These are phyloP conservation scores for Penicillium nordicum DNA, from an alignment of 2,329 filamentous ascomycete species.

Conservation along the genomic window DNA sequence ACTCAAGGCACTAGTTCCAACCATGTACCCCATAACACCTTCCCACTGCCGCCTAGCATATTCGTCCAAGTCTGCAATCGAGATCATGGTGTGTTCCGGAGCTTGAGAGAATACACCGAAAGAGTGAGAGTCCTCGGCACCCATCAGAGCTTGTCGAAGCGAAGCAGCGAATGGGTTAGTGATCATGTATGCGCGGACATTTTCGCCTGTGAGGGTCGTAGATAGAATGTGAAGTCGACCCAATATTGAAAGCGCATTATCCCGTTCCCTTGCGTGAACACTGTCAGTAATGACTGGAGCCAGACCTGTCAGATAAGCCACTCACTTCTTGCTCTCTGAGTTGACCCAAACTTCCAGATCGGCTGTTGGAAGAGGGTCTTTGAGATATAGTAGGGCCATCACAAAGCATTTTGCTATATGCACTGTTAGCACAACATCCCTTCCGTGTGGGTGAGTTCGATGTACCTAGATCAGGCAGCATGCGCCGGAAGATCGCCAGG, in stretches of 20 bases:
- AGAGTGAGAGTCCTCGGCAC: slow-evolving; percentile 77
- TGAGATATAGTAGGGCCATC: slow-evolving; percentile 91
- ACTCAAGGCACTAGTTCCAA: slow-evolving; percentile 54
- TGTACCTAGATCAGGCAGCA: slow-evolving; percentile 86
- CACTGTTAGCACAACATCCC: slow-evolving; percentile 13
- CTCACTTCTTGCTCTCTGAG: slow-evolving; percentile 58
- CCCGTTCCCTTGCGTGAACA: slow-evolving; percentile 60
- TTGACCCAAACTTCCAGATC: slow-evolving; percentile 86
- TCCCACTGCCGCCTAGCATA: slow-evolving; percentile 92
- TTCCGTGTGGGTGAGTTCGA: slow-evolving; percentile 12
- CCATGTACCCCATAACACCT: slow-evolving; percentile 91
- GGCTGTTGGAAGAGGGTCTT: slow-evolving; percentile 69
- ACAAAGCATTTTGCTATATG: slow-evolving; percentile 82
- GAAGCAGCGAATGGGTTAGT: slow-evolving; percentile 79
- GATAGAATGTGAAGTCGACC: slow-evolving; percentile 81
- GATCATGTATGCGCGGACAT: slow-evolving; percentile 69
- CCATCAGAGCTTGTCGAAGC: slow-evolving; percentile 80
- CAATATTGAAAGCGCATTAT: slow-evolving; percentile 77
- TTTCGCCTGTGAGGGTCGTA: slow-evolving; percentile 58
- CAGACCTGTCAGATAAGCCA: neutral
- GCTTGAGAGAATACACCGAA: slow-evolving; percentile 81
- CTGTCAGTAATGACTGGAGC: neutral
- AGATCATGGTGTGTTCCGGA: slow-evolving; percentile 60
- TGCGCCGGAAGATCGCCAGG: slow-evolving; percentile 92
- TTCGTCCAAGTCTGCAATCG: slow-evolving; percentile 71